Percentiles rank a stretch among this genome's conserved stretches.
Conservation (phyloP, 2,329 filamentous ascomycete genomes). For the Apiospora arundinis region DNA sequence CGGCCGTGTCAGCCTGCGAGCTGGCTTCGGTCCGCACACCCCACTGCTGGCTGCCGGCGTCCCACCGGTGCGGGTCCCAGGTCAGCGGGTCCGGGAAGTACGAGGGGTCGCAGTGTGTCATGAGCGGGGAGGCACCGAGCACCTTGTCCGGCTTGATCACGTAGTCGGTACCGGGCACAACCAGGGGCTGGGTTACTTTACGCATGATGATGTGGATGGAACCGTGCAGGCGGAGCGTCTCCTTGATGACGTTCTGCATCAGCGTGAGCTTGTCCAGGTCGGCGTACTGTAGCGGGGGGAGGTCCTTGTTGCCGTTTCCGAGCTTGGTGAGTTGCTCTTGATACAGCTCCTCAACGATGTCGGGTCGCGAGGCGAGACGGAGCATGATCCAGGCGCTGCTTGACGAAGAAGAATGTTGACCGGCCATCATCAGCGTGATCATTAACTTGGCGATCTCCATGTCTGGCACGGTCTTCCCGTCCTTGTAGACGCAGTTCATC, state of each 20-base stretch:
- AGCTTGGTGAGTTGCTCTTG: conserved; percentile 67
- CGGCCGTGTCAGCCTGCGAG: conserved; percentile 24
- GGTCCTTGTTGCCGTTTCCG: conserved; percentile 46
- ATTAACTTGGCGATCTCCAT: conserved; percentile 84
- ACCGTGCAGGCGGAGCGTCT: conserved; percentile 73
- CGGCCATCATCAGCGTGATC: conserved; percentile 86
- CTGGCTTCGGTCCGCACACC: conserved; percentile 21
- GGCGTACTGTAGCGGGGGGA: conserved; percentile 64
- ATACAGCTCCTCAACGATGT: conserved; percentile 74
- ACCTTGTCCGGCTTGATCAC: conserved; percentile 59
- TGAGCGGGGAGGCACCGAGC: conserved; percentile 50
- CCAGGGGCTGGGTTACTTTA: conserved; percentile 71
- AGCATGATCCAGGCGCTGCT: conserved; percentile 81
- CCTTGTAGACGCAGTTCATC: conserved; percentile 79
- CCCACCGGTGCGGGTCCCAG: conserved; percentile 72
- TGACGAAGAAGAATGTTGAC: conserved; percentile 81
- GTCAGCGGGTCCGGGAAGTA: conserved; percentile 64
- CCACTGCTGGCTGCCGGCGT: conserved; percentile 38
- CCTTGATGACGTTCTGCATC: conserved; percentile 69
- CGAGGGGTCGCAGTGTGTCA: conserved; percentile 55
- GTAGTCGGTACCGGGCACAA: conserved; percentile 62
- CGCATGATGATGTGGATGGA: conserved; percentile 78
- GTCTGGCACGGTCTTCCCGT: conserved; percentile 72
- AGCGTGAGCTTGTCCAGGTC: conserved; percentile 66
- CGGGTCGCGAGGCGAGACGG: conserved; percentile 72